These are phyloP conservation scores for Barnettozyma botsteinii DNA, from an alignment of 805 yeast genomes.

Conservation along the genomic window DNA sequence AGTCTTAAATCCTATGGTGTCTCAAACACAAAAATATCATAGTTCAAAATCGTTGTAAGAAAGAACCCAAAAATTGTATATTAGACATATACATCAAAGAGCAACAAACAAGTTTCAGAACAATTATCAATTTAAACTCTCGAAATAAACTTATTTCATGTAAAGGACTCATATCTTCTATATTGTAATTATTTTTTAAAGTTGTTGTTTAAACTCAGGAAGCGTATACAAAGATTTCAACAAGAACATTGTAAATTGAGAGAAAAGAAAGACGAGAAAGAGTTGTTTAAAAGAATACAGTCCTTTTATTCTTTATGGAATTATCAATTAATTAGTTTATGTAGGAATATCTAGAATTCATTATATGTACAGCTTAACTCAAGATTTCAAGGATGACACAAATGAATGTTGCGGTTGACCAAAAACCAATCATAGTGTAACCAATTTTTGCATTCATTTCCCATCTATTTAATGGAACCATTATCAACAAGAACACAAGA, in stretches of 20 bases:
- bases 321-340: no score
- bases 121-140: no score
- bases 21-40: not conserved
- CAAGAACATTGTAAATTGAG: conserved; percentile 9
- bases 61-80: not conserved
- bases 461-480: conserved; percentile 44
- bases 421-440: conserved; percentile 20
- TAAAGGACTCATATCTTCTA: no score
- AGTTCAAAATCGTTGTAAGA: not conserved
- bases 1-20: not conserved
- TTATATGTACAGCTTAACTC: conserved; percentile 1
- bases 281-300: not conserved
- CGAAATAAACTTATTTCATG: no score
- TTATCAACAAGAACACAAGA: conserved; percentile 32
- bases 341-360: not conserved
- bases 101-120: no score
- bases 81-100: no score
- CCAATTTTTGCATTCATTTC: conserved; percentile 39
- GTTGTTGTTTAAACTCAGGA: conserved; percentile 15
- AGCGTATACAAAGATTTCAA: conserved; percentile 19
- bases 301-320: no score
- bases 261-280: conserved; percentile 1
- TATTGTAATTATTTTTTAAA: no score
- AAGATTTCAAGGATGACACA: conserved; percentile 20
- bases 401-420: conserved; percentile 20